phyloP scores from a whole-genome alignment of 768 basidiomycete genomes.

The Tulasnella sp. region DNA sequence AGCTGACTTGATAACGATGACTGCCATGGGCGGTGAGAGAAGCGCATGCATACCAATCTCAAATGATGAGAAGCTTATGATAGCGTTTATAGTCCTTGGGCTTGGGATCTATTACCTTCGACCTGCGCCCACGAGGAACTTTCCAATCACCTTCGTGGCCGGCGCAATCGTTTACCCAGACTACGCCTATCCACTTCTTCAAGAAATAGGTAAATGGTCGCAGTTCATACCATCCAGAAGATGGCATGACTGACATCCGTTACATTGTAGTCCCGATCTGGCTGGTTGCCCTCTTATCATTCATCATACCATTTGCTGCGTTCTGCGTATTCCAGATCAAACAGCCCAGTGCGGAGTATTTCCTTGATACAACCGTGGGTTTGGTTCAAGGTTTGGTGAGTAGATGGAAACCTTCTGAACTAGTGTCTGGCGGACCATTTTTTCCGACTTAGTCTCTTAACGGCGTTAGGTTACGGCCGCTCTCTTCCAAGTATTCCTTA shows the following conservation, averaged over 20 bases:
- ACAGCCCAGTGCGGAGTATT: slow-evolving; percentile 36
- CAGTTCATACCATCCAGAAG: neutral
- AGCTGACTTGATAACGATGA: slow-evolving; percentile 46
- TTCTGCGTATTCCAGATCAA: slow-evolving; percentile 46
- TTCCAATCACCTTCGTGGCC: slow-evolving; percentile 37
- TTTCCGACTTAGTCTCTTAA: no score
- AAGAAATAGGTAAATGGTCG: slow-evolving; percentile 30
- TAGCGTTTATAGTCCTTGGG: slow-evolving; percentile 25
- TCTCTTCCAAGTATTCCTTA: slow-evolving; percentile 39
- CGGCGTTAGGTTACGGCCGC: slow-evolving; percentile 5
- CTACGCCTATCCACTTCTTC: slow-evolving; percentile 41
- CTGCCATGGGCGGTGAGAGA: slow-evolving; percentile 39
- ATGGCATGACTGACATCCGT: neutral
- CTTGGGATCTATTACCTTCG: slow-evolving; percentile 40
- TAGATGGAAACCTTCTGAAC: no score
- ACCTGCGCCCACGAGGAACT: slow-evolving; percentile 37
- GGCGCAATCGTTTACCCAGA: slow-evolving; percentile 44
- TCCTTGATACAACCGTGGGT: slow-evolving; percentile 43
- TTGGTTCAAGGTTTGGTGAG: slow-evolving; percentile 37
- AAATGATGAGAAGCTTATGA: neutral
- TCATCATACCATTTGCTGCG: slow-evolving; percentile 45
- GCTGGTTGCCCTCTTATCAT: slow-evolving; percentile 42
- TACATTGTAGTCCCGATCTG: slow-evolving; percentile 36
- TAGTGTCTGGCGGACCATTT: no score
- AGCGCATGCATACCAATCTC: neutral